Evolutionary conservation across 352 stramenopile species (phyloP).

Genomic region (Globisporangium nunn): DNA sequence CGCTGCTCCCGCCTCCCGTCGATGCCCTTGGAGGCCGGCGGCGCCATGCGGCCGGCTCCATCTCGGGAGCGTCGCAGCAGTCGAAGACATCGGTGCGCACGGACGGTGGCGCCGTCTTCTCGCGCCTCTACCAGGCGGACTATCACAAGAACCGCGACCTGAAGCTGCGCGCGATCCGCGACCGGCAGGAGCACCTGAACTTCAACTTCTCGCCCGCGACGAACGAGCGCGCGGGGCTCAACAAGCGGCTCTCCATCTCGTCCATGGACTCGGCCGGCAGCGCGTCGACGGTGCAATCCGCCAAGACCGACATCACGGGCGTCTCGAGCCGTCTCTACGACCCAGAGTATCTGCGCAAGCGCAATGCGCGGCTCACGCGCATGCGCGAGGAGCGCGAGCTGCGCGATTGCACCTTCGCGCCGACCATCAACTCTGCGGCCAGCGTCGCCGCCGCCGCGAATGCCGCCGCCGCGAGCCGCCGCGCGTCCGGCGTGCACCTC

Average conservation of each 20-base stretch:
- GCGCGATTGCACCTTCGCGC: conserved; percentile 73
- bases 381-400: conserved; percentile 77
- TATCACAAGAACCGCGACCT: conserved; percentile 74
- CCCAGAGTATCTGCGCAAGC: conserved; percentile 76
- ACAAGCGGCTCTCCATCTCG: conserved; percentile 43
- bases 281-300: conserved; percentile 43
- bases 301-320: conserved; percentile 72
- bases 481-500: conserved; percentile 8
- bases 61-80: conserved; percentile 56
- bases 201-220: conserved; percentile 49
- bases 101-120: conserved; percentile 76
- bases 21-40: conserved; percentile 15
- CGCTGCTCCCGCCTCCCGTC: conserved; percentile 43
- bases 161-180: conserved; percentile 54
- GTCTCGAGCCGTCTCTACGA: conserved; percentile 81
- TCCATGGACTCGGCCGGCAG: conserved; percentile 62
- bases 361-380: conserved; percentile 63
- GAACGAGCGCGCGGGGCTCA: conserved; percentile 20
- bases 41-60: conserved; percentile 38
- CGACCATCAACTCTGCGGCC: conserved; percentile 45
- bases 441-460: conserved; percentile 12
- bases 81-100: conserved; percentile 69
- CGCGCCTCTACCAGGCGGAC: conserved; percentile 75
- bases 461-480: conserved; percentile 2
- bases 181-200: conserved; percentile 59